Percentiles rank a stretch among this genome's conserved stretches.
Conservation (phyloP, 441 rosid genomes). For the Gossypium gossypioides region DNA sequence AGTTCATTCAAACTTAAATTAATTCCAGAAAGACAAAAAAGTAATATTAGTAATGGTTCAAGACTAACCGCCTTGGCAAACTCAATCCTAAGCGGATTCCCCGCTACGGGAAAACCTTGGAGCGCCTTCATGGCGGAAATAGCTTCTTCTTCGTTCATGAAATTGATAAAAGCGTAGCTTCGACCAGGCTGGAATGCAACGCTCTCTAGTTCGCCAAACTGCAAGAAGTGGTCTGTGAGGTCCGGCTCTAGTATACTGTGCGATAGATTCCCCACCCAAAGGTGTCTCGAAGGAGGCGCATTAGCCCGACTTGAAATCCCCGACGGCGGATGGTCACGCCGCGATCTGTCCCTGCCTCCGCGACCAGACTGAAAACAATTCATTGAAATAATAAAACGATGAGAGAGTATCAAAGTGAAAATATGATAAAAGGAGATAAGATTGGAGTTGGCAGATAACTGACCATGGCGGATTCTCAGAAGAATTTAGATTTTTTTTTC, state of each 20-base stretch:
- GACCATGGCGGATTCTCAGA: not conserved
- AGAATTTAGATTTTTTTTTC: not conserved
- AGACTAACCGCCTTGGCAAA: constrained; percentile 98
- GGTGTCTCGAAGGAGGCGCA: constrained; percentile 77
- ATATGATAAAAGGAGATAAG: not conserved
- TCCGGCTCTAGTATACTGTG: constrained; percentile 50
- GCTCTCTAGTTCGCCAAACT: constrained; percentile 70
- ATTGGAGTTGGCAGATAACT: not conserved
- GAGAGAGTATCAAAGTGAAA: not conserved
- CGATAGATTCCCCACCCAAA: constrained; percentile 85
- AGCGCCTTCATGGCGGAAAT: constrained; percentile 62
- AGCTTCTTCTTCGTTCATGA: constrained; percentile 55
- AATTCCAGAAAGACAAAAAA: constrained; percentile 10
- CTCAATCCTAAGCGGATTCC: constrained; percentile 83
- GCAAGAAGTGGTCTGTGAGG: constrained; percentile 41
- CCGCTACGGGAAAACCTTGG: constrained; percentile 70
- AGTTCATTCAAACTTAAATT: constrained; percentile 11
- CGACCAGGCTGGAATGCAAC: constrained; percentile 77
- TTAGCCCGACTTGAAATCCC: constrained; percentile 19
- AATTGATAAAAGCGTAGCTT: constrained; percentile 76
- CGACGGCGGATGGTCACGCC: constrained; percentile 26
- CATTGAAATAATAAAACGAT: constrained; percentile 3
- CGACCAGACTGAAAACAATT: constrained; percentile 31
- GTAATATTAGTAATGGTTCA: constrained; percentile 28
- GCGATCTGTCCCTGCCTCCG: constrained; percentile 43